Base-by-base conservation (phyloP, 225 moss, liverwort and hornwort genomes). In the Ulota crispa region DNA sequence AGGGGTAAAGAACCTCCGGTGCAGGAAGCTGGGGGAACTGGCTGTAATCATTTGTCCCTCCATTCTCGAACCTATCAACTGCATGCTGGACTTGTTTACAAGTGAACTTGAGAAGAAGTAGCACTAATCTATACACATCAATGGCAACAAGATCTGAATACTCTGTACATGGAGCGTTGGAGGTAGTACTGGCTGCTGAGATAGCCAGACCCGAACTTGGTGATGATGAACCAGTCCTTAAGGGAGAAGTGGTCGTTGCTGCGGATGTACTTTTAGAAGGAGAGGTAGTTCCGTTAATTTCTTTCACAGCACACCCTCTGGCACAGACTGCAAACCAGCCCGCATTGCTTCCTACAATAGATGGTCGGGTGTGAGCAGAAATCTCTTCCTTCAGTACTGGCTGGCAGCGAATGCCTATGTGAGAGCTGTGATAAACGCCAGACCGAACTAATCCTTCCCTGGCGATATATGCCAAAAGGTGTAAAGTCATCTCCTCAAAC, bases 301-400 rank as follows among this genome's bases (percentile, higher is more conserved):
- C 92, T 77, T 85, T 88, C 60, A 81, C 79, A 36, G 64, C 71
- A 80, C 92, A 93, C 55, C 98, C 96, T 75, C 89, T 87, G 71
- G 94, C 94, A 83, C 91, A 91, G 55, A 94, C 90, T 9, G 89
- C 90, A 91, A 99, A 99, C 98, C 98, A 99, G 57, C 93, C 95
- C 37, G 85, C 91, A 81, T 56, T 87, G 79, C 93, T 91, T 61
- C 86, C 90, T 50, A 99, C 80, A 67, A 90, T 77, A 64, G 92
- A 72, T 43, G 95, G 93, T 66, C 88, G 89, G 20, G 78, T 57
- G 67, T 99, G 93, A 42, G 90, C 89, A 26, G 83, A 71, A 62
- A 88, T 81, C 62, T 99, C 98, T 66, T 96, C 93, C 85, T 94
- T 96, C 56, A 83, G 88, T 72, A 91, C 82, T 62, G 98, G 95